These are phyloP conservation scores for Colletotrichum coccodes DNA, from an alignment of 2,329 filamentous ascomycete genomes.

Conservation along the genomic window DNA sequence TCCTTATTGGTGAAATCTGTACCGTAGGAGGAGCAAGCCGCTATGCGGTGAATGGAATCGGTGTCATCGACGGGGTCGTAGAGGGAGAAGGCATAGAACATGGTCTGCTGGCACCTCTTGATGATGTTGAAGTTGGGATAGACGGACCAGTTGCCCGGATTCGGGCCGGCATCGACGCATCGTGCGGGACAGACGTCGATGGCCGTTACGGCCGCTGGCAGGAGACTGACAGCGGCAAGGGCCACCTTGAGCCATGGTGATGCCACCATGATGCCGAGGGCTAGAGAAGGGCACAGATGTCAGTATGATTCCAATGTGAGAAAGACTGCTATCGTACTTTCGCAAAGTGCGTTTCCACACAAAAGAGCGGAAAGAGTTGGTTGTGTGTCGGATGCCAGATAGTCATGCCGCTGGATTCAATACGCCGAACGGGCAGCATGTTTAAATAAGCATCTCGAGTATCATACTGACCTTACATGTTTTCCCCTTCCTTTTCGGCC, in stretches of 20 bases:
- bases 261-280: neutral
- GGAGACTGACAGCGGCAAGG: neutral
- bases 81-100: conserved; percentile 48
- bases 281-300: too few species aligned
- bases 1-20: conserved; percentile 30
- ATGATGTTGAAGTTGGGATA: conserved; percentile 40
- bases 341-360: neutral
- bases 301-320: too few species aligned
- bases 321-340: neutral
- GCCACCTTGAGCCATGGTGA: conserved; percentile 1
- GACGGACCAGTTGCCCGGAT: conserved; percentile 39
- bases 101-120: conserved; percentile 39
- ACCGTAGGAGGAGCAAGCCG: conserved; percentile 40
- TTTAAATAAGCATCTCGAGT: neutral
- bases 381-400: neutral
- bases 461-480: neutral
- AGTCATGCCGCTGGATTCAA: neutral
- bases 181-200: conserved; percentile 33
- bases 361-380: neutral
- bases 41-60: conserved; percentile 40
- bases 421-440: neutral
- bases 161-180: conserved; percentile 37
- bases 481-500: neutral
- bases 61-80: conserved; percentile 45
- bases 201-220: neutral